phyloP scores from a whole-genome alignment of 2,329 filamentous ascomycete species.

The Botryosphaeria dothidea region DNA sequence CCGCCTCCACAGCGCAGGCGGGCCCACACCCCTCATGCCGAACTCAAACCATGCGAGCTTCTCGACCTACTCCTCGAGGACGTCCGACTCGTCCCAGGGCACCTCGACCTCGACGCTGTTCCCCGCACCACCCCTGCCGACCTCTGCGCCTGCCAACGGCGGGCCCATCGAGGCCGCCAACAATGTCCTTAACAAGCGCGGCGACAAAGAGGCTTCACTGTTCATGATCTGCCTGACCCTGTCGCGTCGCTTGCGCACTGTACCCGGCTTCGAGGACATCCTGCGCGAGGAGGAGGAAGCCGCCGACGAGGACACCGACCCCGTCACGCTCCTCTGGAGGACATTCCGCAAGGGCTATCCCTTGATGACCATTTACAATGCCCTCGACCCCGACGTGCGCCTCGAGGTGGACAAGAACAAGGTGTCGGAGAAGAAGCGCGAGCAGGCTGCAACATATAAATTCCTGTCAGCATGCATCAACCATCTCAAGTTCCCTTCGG shows the following conservation, averaged over 20 bases:
- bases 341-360: slow-evolving; percentile 82
- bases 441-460: slow-evolving; percentile 87
- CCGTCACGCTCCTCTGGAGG: slow-evolving; percentile 88
- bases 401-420: slow-evolving; percentile 67
- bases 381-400: slow-evolving; percentile 68
- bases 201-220: slow-evolving; percentile 85
- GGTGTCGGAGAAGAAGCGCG: slow-evolving; percentile 67
- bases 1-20: slow-evolving; percentile 26
- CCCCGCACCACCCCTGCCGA: slow-evolving; percentile 33
- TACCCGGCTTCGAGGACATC: slow-evolving; percentile 78
- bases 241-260: slow-evolving; percentile 76
- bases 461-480: slow-evolving; percentile 88
- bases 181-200: slow-evolving; percentile 97
- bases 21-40: slow-evolving; percentile 41
- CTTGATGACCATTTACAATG: slow-evolving; percentile 86
- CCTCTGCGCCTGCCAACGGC: slow-evolving; percentile 45
- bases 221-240: slow-evolving; percentile 93
- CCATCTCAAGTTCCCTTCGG: slow-evolving; percentile 74
- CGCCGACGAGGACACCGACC: slow-evolving; percentile 69
- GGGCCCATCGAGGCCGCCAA: slow-evolving; percentile 73
- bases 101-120: slow-evolving; percentile 49
- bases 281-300: slow-evolving; percentile 72
- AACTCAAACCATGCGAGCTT: slow-evolving; percentile 44
- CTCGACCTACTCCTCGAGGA: slow-evolving; percentile 50
- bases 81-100: slow-evolving; percentile 50